Base-by-base conservation (phyloP, 2,329 filamentous ascomycete genomes). In the Pestalotiopsis sp. region DNA sequence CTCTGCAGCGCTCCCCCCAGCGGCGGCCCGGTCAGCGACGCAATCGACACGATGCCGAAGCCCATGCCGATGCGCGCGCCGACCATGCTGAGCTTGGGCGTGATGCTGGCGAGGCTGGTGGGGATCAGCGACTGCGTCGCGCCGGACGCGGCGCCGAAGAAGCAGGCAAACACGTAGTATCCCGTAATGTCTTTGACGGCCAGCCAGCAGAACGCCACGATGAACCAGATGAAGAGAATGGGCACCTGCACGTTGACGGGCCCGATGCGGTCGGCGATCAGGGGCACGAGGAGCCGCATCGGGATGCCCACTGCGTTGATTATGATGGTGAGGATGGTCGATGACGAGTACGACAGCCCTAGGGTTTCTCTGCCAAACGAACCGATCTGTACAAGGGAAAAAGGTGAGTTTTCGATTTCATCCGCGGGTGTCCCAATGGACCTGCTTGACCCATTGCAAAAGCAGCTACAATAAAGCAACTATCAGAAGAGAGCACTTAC, bases 51-150 rank as follows among this genome's bases (percentile, higher is more conserved):
- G 5, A 83, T 76, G 58, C 73, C 78, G 12, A 83, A 83, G 1
- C 77, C 79, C 81, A 83, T 83, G 9, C 81, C 81, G 14, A 83
- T 73, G 27, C 81, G 73, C 1, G 81, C 81, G 0, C 81, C 81
- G 1, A 81, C 75, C 2, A 74, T 81, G 31, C 82, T 78, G 6
- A 83, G 76, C 5, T 76, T 72, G 14, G 76, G 76, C 0, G 81
- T 82, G 11, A 83, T 80, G 58, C 79, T 81, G 0, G 81, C 78
- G 5, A 83, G 75, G 0, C 77, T 76, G 0, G 81, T 81, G 0
- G 81, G 77, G 68, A 81, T 81, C 1, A 83, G 74, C 49, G 80
- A 81, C 60, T 83, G 81, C n/a, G 81, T 81, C 1, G 77, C 76
- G 0, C 80, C 81, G 0, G 76, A 70, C 3, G 69, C 67, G n/a